These are phyloP conservation scores for Blastobotrys arbuscula DNA, from an alignment of 1,139 yeast species.

Conservation along the genomic window DNA sequence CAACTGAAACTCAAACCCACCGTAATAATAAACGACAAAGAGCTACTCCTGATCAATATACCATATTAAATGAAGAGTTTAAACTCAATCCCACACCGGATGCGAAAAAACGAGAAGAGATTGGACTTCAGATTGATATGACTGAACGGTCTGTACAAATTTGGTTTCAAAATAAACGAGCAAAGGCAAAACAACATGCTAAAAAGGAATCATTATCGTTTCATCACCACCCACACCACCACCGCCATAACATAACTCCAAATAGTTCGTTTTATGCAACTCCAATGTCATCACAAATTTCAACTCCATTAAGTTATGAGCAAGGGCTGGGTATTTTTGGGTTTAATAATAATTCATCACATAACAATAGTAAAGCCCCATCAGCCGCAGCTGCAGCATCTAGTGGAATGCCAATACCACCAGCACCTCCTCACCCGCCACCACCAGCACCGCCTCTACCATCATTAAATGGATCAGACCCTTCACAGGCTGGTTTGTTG, in stretches of 20 bases:
- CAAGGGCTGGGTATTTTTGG: not conserved
- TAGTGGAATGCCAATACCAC: not conserved
- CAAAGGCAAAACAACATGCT: conserved; percentile 56
- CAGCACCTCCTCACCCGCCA: not conserved
- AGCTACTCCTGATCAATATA: conserved; percentile 82
- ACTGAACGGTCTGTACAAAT: conserved; percentile 87
- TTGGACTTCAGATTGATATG: conserved; percentile 75
- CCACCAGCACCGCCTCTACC: not conserved
- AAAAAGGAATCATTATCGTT: not conserved
- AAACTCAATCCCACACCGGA: conserved; percentile 54
- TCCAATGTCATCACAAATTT: not conserved
- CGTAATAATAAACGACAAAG: conserved; percentile 38
- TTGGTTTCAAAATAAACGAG: conserved; percentile 93
- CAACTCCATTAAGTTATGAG: not conserved
- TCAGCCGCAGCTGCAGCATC: not conserved
- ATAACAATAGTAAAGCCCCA: not conserved
- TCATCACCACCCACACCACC: no score
- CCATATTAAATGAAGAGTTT: conserved; percentile 63
- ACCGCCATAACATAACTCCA: not conserved
- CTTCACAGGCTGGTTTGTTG: not conserved
- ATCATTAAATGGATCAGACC: not conserved
- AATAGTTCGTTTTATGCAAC: not conserved
- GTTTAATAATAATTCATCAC: not conserved
- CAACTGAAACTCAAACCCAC: conserved; percentile 38
- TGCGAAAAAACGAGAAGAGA: conserved; percentile 52